Conservation (phyloP, 768 basidiomycete genomes). For the Lactarius sp. region DNA sequence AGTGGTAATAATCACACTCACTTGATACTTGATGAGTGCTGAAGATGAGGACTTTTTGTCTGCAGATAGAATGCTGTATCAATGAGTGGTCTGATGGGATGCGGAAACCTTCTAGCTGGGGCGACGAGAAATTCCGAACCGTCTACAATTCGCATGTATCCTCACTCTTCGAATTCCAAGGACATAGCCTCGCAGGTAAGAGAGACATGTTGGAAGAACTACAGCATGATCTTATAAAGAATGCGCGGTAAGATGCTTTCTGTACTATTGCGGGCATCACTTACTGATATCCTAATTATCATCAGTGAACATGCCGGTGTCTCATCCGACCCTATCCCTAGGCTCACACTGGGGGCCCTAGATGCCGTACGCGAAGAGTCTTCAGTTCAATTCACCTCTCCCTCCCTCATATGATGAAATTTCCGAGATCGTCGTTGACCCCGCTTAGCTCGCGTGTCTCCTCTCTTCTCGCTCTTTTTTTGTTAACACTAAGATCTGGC, state of each 20-base stretch:
- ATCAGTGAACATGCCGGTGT: background rate
- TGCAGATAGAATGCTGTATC: background rate
- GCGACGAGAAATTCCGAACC: background rate
- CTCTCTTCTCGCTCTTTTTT: no score
- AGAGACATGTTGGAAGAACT: background rate
- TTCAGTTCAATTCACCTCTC: background rate
- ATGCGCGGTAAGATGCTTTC: background rate
- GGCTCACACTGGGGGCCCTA: background rate
- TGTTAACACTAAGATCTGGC: no score
- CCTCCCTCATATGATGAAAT: background rate
- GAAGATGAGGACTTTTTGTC: background rate
- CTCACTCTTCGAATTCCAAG: background rate
- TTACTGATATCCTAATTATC: no score
- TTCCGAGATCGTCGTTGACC: background rate
- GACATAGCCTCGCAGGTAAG: background rate
- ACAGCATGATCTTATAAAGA: background rate
- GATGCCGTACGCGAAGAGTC: background rate
- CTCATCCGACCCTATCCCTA: background rate
- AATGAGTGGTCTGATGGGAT: background rate
- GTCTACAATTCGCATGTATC: background rate
- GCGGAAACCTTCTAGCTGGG: background rate
- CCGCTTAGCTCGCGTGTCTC: background rate
- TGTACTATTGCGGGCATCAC: background rate
- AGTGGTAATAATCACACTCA: background rate
- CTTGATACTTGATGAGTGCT: background rate